These are phyloP conservation scores for Sclerotinia spermophila DNA, from an alignment of 2,329 filamentous ascomycete species.

Conservation along the genomic window DNA sequence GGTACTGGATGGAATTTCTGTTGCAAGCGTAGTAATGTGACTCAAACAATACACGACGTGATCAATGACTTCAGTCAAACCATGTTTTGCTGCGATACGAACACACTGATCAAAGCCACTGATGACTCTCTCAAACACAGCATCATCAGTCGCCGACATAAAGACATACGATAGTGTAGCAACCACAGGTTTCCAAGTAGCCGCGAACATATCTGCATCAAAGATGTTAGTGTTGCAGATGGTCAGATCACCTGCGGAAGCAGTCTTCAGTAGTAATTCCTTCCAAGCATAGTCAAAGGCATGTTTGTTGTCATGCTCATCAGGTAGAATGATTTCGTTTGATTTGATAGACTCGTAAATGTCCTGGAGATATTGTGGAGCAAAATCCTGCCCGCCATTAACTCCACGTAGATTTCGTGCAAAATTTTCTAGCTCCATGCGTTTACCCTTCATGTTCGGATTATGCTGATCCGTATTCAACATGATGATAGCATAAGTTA, in stretches of 20 bases:
- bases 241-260: conserved; percentile 67
- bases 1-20: conserved; percentile 73
- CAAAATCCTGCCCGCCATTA: conserved; percentile 82
- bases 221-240: conserved; percentile 90
- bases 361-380: conserved; percentile 73
- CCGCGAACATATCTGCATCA: conserved; percentile 95
- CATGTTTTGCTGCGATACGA: conserved; percentile 82
- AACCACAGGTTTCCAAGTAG: conserved; percentile 92
- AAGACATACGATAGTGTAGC: conserved; percentile 97
- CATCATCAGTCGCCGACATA: conserved; percentile 96
- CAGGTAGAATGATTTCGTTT: conserved; percentile 93
- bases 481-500: conserved; percentile 96
- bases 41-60: conserved; percentile 88
- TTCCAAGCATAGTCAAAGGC: conserved; percentile 98
- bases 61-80: conserved; percentile 80
- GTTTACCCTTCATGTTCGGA: conserved; percentile 76
- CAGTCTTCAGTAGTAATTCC: conserved; percentile 82
- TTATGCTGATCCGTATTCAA: conserved; percentile 97
- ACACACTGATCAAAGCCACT: conserved; percentile 96
- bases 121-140: conserved; percentile 89
- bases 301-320: conserved; percentile 95
- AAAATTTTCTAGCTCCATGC: conserved; percentile 84
- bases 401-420: conserved; percentile 84
- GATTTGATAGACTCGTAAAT: conserved; percentile 90
- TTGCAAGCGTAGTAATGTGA: conserved; percentile 83